Percentiles rank a stretch among this genome's conserved stretches.
These are phyloP conservation scores for Porphyra umbilicalis DNA, from an alignment of 31 red algal genomes.

Conservation along the genomic window DNA sequence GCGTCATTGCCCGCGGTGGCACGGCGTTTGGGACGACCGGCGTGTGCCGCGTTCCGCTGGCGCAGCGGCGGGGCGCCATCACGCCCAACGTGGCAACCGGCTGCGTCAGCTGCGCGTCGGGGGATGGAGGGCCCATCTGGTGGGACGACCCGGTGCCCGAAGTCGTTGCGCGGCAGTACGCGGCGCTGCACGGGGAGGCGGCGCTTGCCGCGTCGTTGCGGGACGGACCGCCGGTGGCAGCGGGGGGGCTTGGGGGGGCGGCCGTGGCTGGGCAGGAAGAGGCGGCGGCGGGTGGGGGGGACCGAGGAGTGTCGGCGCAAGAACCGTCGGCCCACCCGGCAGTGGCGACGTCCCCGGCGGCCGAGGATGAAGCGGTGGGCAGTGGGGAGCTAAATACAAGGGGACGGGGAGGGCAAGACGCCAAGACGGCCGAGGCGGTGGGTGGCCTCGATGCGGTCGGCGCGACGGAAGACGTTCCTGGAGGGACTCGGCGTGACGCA, in stretches of 20 bases:
- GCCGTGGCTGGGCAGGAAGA: not conserved
- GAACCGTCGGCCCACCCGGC: no score
- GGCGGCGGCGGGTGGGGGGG: not conserved
- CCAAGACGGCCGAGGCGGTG: no score
- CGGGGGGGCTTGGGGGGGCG: not conserved
- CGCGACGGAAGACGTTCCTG: no score
- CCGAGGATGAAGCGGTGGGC: no score
- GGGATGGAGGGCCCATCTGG: conserved; percentile 78
- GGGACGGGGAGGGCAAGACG: no score
- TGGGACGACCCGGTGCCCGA: conserved; percentile 85
- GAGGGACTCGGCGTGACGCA: no score
- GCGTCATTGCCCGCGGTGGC: conserved; percentile 45
- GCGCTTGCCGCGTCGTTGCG: not conserved
- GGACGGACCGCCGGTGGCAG: not conserved
- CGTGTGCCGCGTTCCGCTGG: conserved; percentile 77
- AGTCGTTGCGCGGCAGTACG: conserved; percentile 10
- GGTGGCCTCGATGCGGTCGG: no score
- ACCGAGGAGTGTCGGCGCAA: no score
- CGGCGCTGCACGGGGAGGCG: not conserved
- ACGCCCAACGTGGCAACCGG: conserved; percentile 72
- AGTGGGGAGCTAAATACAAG: no score
- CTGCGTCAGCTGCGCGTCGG: conserved; percentile 75
- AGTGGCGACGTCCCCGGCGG: no score
- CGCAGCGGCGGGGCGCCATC: conserved; percentile 48
- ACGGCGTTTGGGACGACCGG: conserved; percentile 54